Evolutionary conservation across 257 asterid species (phyloP), one percentile per base, ranked within the genome.

Genomic region (Primulina eburnea): DNA sequence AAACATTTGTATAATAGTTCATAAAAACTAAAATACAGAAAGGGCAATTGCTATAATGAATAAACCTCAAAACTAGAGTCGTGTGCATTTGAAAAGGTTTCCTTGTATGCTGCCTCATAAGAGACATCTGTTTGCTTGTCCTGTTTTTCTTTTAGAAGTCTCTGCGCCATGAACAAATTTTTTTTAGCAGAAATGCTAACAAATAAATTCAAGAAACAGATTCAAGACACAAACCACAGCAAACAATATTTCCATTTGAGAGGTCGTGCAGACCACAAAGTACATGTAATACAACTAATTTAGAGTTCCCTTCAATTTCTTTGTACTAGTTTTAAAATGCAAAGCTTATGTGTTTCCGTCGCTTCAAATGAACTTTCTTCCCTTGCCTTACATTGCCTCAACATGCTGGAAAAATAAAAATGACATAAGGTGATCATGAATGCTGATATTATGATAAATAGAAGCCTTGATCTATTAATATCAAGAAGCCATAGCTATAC

Each of bases 1-100:
- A 21, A 14, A 65, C 47, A 63, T 8, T 6, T 40, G 14, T 33
- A 65, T 14, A 34, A 10, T 71, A 70, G 68, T 47, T 53, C 73
- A 55, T 59, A 60, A 62, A 71, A 3, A 62, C 12, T 8, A 50
- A 58, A 73, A 21, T 32, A 68, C 64, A 71, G 20, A 43, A 73
- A 57, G 66, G 67, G 5, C 64, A 37, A 32, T 74, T 26, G 65
- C 38, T 43, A 35, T 24, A 64, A 34, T 61, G 24, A 17, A 65
- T 38, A 74, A 82, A 90, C 97, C 97, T 90, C 84, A 72, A 92
- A 81, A 65, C 82, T 83, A 68, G 84, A 73, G 58, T 65, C 82
- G 32, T 53, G 61, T 62, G 83, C 79, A 77, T 70, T 65, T 73
- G 70, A 66, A 71, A 77, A 32, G 67, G 72, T 75, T 21, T 75